Percentiles rank a stretch among this genome's conserved stretches.
These are phyloP conservation scores for Komagataella kurtzmanii DNA, from an alignment of 805 yeast genomes.

Conservation along the genomic window DNA sequence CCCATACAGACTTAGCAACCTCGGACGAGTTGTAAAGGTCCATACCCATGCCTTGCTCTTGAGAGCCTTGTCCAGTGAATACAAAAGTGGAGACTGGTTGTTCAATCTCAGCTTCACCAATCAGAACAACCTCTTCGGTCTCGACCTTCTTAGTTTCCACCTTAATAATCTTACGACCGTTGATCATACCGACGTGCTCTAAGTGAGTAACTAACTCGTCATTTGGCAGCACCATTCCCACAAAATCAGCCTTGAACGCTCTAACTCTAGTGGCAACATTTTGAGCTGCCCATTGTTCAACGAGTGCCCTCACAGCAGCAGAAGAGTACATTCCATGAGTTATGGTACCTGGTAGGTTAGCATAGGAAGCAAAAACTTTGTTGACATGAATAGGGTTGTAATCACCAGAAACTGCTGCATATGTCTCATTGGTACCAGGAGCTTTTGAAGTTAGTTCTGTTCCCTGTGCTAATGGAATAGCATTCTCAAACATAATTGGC, in stretches of 20 bases:
- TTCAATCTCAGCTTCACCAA: slow-evolving; percentile 97
- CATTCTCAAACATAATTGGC: slow-evolving; percentile 80
- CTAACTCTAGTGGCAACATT: slow-evolving; percentile 92
- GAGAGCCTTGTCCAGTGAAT: slow-evolving; percentile 99
- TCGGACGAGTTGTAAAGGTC: slow-evolving; percentile 83
- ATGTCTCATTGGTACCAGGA: slow-evolving; percentile 93
- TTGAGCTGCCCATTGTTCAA: slow-evolving; percentile 98
- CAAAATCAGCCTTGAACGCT: slow-evolving; percentile 82
- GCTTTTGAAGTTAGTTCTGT: slow-evolving; percentile 59
- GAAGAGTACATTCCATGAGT: slow-evolving; percentile 99
- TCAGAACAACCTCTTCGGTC: slow-evolving; percentile 63
- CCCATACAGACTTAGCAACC: slow-evolving; percentile 95
- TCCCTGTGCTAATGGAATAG: slow-evolving; percentile 68
- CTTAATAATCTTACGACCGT: slow-evolving; percentile 94
- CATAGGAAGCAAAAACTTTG: slow-evolving; percentile 87
- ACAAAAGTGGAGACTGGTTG: slow-evolving; percentile 96
- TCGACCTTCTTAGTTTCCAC: slow-evolving; percentile 79
- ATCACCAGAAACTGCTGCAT: slow-evolving; percentile 96
- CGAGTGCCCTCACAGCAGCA: slow-evolving; percentile 88
- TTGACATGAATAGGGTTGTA: slow-evolving; percentile 97
- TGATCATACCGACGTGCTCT: slow-evolving; percentile 97
- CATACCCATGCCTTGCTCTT: slow-evolving; percentile 99
- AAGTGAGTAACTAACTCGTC: slow-evolving; percentile 76
- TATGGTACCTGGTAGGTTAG: slow-evolving; percentile 90
- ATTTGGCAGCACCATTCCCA: slow-evolving; percentile 96